These are phyloP conservation scores for Candida nemodendra DNA, from an alignment of 805 yeast genomes.

Conservation along the genomic window DNA sequence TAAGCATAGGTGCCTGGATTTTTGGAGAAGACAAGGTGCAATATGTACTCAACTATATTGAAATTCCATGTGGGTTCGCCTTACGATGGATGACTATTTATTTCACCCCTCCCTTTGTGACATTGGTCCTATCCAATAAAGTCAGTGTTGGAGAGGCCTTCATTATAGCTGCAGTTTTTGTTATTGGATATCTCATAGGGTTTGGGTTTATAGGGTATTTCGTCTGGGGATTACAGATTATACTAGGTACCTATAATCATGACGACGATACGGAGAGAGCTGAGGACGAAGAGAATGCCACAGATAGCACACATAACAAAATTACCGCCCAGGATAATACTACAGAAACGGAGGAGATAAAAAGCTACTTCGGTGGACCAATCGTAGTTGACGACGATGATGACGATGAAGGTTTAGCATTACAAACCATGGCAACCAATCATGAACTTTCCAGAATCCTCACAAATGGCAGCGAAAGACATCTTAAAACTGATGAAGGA, in stretches of 20 bases:
- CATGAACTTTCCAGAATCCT: slow-evolving; percentile 15
- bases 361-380: neutral
- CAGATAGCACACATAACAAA: neutral
- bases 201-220: slow-evolving; percentile 49
- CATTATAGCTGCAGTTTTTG: slow-evolving; percentile 71
- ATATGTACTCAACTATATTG: slow-evolving; percentile 35
- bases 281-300: slow-evolving; percentile 23
- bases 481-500: neutral
- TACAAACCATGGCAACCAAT: slow-evolving; percentile 22
- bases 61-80: slow-evolving; percentile 66
- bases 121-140: slow-evolving; percentile 64
- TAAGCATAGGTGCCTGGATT: slow-evolving; percentile 38
- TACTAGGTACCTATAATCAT: slow-evolving; percentile 27
- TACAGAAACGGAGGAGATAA: neutral
- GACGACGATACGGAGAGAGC: slow-evolving; percentile 2
- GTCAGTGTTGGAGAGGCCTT: slow-evolving; percentile 67
- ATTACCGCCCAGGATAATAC: neutral
- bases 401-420: slow-evolving; percentile 32
- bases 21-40: slow-evolving; percentile 36
- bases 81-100: slow-evolving; percentile 76
- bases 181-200: slow-evolving; percentile 59
- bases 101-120: slow-evolving; percentile 75
- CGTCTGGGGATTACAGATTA: slow-evolving; percentile 41
- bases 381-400: neutral
- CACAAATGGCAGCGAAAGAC: slow-evolving; percentile 1